A percentile compares a stretch with the other conserved stretches of the same genome.
These are phyloP conservation scores for Sisymbrium altissimum DNA, from an alignment of 345 rosid species.

Conservation along the genomic window DNA sequence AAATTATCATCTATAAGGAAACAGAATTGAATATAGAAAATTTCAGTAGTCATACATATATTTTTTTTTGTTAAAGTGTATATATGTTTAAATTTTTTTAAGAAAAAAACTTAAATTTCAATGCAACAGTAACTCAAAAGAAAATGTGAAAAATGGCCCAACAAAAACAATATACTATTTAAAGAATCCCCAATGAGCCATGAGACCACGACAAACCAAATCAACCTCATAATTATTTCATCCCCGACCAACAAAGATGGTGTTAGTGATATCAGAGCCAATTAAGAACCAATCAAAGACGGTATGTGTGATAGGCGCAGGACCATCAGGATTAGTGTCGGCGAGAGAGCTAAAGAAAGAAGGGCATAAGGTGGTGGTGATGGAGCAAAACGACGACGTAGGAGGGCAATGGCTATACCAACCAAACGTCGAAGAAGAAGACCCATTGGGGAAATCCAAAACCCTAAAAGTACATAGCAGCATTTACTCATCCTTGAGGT, in stretches of 20 bases:
- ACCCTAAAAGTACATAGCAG: conserved; percentile 67
- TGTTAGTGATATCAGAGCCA: conserved; percentile 9
- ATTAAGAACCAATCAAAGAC: conserved; percentile 16
- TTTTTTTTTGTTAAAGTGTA: not conserved
- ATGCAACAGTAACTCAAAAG: no score
- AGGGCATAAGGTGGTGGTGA: conserved; percentile 61
- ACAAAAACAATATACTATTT: not conserved
- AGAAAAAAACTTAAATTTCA: no score
- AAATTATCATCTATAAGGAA: not conserved
- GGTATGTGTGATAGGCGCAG: conserved; percentile 91
- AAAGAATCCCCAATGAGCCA: not conserved
- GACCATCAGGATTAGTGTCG: conserved; percentile 80
- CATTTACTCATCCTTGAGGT: conserved; percentile 68
- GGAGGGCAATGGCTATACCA: conserved; percentile 92
- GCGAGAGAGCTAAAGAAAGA: conserved; percentile 78
- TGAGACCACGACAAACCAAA: not conserved
- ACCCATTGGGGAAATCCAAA: conserved; percentile 43
- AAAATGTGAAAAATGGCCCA: not conserved
- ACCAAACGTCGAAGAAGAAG: conserved; percentile 53
- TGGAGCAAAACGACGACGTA: conserved; percentile 75
- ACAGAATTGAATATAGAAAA: not conserved
- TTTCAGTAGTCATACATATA: not conserved
- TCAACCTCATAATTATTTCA: not conserved
- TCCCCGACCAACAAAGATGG: conserved; percentile 1
- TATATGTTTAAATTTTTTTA: no score